These are phyloP conservation scores for Globisporangium megalacanthum DNA, from an alignment of 352 stramenopile species.

Conservation along the genomic window DNA sequence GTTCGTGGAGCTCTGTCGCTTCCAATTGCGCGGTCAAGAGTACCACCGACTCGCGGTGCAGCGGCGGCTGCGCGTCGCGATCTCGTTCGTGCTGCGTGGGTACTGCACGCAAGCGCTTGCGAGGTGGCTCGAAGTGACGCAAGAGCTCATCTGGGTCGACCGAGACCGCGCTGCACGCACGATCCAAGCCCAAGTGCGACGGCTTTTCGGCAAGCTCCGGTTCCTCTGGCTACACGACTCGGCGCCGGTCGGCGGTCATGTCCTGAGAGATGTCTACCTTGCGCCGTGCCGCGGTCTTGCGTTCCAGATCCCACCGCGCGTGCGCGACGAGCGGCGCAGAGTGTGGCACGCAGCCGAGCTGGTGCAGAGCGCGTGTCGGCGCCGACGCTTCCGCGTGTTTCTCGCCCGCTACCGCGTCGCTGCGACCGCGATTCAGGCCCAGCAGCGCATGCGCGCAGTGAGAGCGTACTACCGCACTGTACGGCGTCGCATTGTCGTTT, in stretches of 20 bases:
- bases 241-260: constrained; percentile 30
- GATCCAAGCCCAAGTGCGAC: constrained; percentile 52
- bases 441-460: constrained; percentile 44
- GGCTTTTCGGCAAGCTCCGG: constrained; percentile 25
- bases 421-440: constrained; percentile 53
- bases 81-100: constrained; percentile 61
- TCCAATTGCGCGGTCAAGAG: constrained; percentile 40
- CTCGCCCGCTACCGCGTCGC: constrained; percentile 48
- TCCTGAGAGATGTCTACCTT: constrained; percentile 58
- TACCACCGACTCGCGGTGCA: constrained; percentile 59
- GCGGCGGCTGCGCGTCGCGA: constrained; percentile 53
- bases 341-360: constrained; percentile 51
- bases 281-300: constrained; percentile 25
- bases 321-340: constrained; percentile 50
- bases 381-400: constrained; percentile 44
- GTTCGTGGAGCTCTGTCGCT: constrained; percentile 57
- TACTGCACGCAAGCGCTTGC: constrained; percentile 55
- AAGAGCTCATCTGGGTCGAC: constrained; percentile 50
- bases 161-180: constrained; percentile 41
- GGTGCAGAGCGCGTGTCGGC: constrained; percentile 53
- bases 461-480: constrained; percentile 22
- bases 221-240: constrained; percentile 42
- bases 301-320: constrained; percentile 40
- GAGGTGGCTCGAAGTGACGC: constrained; percentile 51
- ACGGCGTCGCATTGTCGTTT: constrained; percentile 35